Base-by-base conservation (phyloP, 495 filamentous ascomycete species). In the Penicillium flavigenum region DNA sequence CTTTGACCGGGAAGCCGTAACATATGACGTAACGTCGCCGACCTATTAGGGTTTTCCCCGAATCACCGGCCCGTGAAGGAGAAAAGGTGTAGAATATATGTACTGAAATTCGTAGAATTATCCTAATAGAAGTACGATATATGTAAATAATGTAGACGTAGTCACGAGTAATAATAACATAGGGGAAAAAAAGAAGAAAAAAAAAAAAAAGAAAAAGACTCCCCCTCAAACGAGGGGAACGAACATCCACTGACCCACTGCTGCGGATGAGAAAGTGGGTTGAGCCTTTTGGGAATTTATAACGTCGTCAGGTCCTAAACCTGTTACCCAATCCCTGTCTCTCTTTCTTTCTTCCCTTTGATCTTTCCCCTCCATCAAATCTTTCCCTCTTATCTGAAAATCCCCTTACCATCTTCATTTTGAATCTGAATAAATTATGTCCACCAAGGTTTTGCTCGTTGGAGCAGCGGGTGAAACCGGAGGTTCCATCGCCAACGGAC, bases 381-480 rank as follows among this genome's bases (percentile, higher is more conserved):
- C 59, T 44, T 51, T 32, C 36, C 29, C 29, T 41, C 55, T 29
- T 55, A 36, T 45, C 52, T 52, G 32, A 55, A 57, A 10, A 11
- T 14, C 31, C 2, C 9, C 10, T 8, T 32, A 34, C 43, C 31
- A 36, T n/a, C 39, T 16, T 17, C 39, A 32, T 19, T 57, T 43
- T 39, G 36, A 39, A 39, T 2, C n/a, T 58, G n/a, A 48, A 47
- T 58, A 53, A 73, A 73, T 58, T 58, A 77, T 76, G 74, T 71
- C 69, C 48, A 78, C 73, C 60, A 76, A 69, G 47, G 74, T 79
- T 66, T 58, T 79, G 54, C 59, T 79, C 62, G 68, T 79, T 60
- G 76, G 76, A 47, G 76, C 75, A 49, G 70, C 75, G 54, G 76
- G 76, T 66, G 76, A 79, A 70, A 79, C 76, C 51, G 76, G 76